Evolutionary conservation across 768 basidiomycete species (phyloP).

Genomic region (Sistotremastrum suecicum): DNA sequence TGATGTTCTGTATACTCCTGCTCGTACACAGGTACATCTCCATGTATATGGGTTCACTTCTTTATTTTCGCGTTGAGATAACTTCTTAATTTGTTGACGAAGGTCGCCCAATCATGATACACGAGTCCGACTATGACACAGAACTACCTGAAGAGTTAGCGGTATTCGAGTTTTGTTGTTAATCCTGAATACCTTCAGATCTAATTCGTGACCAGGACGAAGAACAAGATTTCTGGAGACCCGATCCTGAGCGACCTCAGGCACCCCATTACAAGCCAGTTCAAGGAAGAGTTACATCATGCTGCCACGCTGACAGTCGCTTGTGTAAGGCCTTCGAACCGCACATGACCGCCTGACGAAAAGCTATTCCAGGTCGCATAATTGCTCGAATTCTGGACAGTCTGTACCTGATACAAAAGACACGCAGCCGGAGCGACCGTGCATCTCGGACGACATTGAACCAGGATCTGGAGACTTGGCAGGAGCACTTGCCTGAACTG

Average conservation of each 20-base stretch:
- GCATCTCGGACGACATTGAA: too few species aligned
- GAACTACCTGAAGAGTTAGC: slow-evolving; percentile 41
- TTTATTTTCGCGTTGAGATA: slow-evolving; percentile 1
- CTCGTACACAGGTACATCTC: slow-evolving; percentile 40
- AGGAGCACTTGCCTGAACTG: too few species aligned
- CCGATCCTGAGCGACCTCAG: slow-evolving; percentile 23
- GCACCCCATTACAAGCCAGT: slow-evolving; percentile 31
- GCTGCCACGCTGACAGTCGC: slow-evolving; percentile 29
- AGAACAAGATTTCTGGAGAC: slow-evolving; percentile 43
- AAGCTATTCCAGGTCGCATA: too few species aligned
- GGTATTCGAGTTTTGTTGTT: slow-evolving; percentile 20
- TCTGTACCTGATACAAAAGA: too few species aligned
- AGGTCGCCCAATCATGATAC: slow-evolving; percentile 57
- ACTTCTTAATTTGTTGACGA: slow-evolving; percentile 3
- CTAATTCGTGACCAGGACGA: slow-evolving; percentile 30
- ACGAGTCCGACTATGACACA: slow-evolving; percentile 58
- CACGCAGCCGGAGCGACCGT: too few species aligned
- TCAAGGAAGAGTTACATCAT: slow-evolving; percentile 35
- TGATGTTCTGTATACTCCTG: too few species aligned
- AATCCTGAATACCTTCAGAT: not conserved
- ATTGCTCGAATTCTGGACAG: too few species aligned
- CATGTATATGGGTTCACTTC: slow-evolving; percentile 49
- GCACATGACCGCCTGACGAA: too few species aligned
- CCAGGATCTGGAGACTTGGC: too few species aligned
- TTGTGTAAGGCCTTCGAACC: too few species aligned